Evolutionary conservation across 352 stramenopile species (phyloP), one percentile per base, ranked within the genome.

Genomic region (Aphanomyces cochlioides): DNA sequence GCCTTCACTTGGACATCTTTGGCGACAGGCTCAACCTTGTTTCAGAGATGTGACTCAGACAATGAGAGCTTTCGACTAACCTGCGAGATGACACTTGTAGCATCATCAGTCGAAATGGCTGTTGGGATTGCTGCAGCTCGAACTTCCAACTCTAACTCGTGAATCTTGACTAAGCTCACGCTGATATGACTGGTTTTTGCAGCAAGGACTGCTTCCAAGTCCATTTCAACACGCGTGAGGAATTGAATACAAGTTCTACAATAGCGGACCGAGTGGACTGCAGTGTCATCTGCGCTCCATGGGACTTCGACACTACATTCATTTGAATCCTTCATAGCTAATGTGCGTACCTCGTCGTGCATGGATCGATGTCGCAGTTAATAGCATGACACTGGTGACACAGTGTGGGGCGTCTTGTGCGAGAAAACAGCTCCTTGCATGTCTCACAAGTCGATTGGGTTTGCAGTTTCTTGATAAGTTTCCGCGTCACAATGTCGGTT

Each of bases 301-400:
- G 64, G 64, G 2, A 70, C 40, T 19, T 63, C 38, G 38, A 70
- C 36, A 10, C 64, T 70, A 67, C 13, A 13, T 17, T 40, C 28
- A 2, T 34, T 47, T 15, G 28, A 28, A 28, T 28, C 28, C 36
- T n/a, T 1, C 13, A 65, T 63, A 34, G 15, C 10, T 12, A 54
- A 67, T 7, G 38, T 39, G 17, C 13, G 10, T 66, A 66, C 66
- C 47, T 54, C 19, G 78, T 77, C 17, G 81, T 73, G 67, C 84
- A 92, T 41, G 86, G 81, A n/a, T 85, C 90, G 19, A 81, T 79
- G 69, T 92, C 83, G 54, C 85, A 92, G 67, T 88, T 91, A 43
- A 92, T 78, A 56, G 88, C 90, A 66, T 86, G 79, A 72, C 86
- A 92, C 63, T 91, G 83, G 72, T 92, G 86, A 17, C 86, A 94